Evolutionary conservation across 176 grass and related monocot genomes (phyloP).

Genomic region (Aegilops bicornis): DNA sequence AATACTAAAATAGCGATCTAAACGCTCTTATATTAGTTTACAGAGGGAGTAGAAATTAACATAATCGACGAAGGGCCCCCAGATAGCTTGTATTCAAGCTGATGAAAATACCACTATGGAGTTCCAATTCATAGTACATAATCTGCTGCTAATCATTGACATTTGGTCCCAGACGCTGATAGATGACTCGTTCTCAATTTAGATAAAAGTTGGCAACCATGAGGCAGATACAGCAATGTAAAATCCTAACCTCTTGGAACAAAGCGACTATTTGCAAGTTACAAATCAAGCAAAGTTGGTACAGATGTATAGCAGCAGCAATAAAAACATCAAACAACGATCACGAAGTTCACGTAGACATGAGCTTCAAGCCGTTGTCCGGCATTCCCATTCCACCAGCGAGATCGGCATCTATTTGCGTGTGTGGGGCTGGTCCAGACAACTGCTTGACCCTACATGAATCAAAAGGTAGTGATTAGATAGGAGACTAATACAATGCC

Average conservation of each 20-base stretch:
- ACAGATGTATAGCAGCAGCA: conserved; percentile 2
- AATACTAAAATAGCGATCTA: too few species aligned
- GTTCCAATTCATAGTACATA: background rate
- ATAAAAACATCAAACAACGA: background rate
- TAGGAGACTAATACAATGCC: background rate
- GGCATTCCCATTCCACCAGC: conserved; percentile 96
- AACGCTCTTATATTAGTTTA: too few species aligned
- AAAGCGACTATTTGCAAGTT: background rate
- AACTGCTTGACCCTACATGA: conserved; percentile 72
- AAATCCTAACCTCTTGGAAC: background rate
- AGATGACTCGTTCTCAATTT: background rate
- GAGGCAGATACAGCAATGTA: background rate
- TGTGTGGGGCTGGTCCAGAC: conserved; percentile 73
- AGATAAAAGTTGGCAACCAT: background rate
- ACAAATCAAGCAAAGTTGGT: background rate
- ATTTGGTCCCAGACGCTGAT: background rate
- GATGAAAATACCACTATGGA: background rate
- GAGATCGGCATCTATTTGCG: conserved; percentile 76
- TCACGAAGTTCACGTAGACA: conserved; percentile 53
- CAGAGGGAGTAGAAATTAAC: background rate
- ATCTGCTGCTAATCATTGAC: background rate
- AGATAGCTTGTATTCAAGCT: background rate
- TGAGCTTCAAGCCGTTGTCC: conserved; percentile 91
- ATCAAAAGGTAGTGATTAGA: conserved; percentile 15
- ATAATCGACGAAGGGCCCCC: background rate